Evolutionary conservation across 2,329 filamentous ascomycete species (phyloP).

Genomic region (Fusarium tjaetaba): DNA sequence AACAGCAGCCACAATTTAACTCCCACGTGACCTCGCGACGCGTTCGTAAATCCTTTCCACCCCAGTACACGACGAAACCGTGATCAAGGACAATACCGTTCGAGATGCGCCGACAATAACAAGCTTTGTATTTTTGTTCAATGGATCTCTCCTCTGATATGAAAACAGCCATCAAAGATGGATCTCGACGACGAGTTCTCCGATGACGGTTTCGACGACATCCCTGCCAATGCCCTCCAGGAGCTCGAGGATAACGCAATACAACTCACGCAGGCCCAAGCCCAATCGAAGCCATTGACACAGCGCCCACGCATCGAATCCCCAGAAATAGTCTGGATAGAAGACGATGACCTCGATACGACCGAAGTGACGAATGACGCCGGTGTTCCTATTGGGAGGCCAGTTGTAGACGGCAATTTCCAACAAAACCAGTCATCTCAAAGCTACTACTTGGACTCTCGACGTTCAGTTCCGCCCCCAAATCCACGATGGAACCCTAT

Average conservation of each 20-base stretch:
- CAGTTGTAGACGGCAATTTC: constrained; percentile 50
- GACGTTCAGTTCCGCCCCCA: constrained; percentile 46
- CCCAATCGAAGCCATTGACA: constrained; percentile 37
- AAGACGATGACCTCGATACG: constrained; percentile 68
- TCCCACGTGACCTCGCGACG: constrained; percentile 47
- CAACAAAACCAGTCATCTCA: constrained; percentile 45
- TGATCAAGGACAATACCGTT: not conserved
- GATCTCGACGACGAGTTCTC: constrained; percentile 68
- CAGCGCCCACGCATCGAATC: constrained; percentile 41
- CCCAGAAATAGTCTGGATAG: constrained; percentile 57
- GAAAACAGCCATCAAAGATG: constrained; percentile 43
- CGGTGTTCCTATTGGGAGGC: constrained; percentile 52
- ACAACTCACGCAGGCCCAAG: constrained; percentile 62
- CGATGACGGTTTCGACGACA: constrained; percentile 70
- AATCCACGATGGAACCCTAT: constrained; percentile 54
- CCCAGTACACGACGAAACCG: constrained; percentile 9
- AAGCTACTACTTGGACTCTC: constrained; percentile 32
- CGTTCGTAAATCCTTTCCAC: constrained; percentile 22
- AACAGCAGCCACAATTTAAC: not conserved
- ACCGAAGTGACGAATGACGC: constrained; percentile 63
- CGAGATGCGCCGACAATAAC: constrained; percentile 4
- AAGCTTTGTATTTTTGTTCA: constrained; percentile 15
- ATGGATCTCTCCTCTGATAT: constrained; percentile 32
- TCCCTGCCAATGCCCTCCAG: constrained; percentile 66
- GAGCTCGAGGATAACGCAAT: constrained; percentile 73